phyloP scores from a whole-genome alignment of 2,329 filamentous ascomycete species.

The Chalara sp. region DNA sequence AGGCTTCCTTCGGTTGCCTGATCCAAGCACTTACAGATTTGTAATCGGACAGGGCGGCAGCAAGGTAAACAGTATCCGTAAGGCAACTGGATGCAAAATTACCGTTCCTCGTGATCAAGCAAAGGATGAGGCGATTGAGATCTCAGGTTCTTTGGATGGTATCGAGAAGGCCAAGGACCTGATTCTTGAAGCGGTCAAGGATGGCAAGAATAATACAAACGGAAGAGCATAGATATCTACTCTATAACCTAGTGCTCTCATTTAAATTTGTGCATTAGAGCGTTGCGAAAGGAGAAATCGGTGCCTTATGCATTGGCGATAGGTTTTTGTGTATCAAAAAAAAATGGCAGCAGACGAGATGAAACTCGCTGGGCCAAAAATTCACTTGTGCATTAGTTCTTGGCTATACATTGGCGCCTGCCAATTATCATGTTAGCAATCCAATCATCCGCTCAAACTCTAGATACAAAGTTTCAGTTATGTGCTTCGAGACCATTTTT shows the following conservation, averaged over 20 bases:
- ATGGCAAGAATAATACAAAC: constrained; percentile 34
- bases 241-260: background rate
- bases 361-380: too few species aligned
- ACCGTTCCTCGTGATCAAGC: constrained; percentile 81
- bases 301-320: background rate
- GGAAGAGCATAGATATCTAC: constrained; percentile 5
- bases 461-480: too few species aligned
- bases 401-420: too few species aligned
- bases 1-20: constrained; percentile 80
- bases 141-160: constrained; percentile 71
- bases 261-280: background rate
- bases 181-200: constrained; percentile 76
- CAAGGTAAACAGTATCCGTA: constrained; percentile 89
- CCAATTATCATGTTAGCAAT: too few species aligned
- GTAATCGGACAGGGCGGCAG: constrained; percentile 85
- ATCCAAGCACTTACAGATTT: constrained; percentile 81
- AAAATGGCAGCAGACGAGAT: background rate
- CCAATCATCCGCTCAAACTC: too few species aligned
- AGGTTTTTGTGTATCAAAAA: background rate
- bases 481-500: too few species aligned
- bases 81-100: constrained; percentile 88
- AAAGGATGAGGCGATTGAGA: constrained; percentile 78
- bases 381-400: too few species aligned
- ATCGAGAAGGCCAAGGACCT: constrained; percentile 83
- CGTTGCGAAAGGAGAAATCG: background rate